Conservation (phyloP, 2,329 filamentous ascomycete genomes). For the Ophiocordyceps camponoti-rufipedis region DNA sequence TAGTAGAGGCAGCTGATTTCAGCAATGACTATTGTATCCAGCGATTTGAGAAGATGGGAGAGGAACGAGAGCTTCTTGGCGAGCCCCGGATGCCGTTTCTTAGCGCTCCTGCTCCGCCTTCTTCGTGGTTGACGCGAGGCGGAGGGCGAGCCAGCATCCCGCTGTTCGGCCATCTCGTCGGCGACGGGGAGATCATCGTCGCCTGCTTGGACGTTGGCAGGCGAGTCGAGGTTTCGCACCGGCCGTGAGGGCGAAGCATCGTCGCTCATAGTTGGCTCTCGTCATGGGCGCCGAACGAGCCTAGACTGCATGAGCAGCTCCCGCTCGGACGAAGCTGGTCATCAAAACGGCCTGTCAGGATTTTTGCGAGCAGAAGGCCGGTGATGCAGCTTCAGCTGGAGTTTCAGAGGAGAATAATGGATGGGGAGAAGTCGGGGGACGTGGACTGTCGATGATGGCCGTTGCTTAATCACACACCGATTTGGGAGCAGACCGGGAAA, state of each 20-base stretch:
- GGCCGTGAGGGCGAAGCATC: constrained; percentile 10
- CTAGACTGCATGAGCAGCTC: constrained; percentile 12
- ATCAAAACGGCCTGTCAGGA: constrained; percentile 3
- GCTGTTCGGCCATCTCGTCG: not conserved
- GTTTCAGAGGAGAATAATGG: not conserved
- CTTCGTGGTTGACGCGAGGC: constrained; percentile 15
- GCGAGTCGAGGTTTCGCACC: constrained; percentile 1
- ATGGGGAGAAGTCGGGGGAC: not conserved
- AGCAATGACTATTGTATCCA: constrained; percentile 45
- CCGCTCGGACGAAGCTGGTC: constrained; percentile 5
- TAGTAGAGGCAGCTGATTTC: constrained; percentile 51
- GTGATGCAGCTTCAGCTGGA: not conserved
- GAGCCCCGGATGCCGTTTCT: constrained; percentile 22
- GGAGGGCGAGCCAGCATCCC: constrained; percentile 4
- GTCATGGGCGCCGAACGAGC: constrained; percentile 14
- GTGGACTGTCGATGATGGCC: not conserved
- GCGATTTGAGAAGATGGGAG: constrained; percentile 37
- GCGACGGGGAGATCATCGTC: not conserved
- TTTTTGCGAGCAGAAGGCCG: not conserved
- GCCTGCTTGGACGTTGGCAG: not conserved
- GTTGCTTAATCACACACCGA: not conserved
- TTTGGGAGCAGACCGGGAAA: not conserved
- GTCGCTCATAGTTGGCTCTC: constrained; percentile 30
- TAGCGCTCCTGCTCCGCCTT: constrained; percentile 16
- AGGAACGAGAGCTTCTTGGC: constrained; percentile 42